Base-by-base conservation (phyloP, 768 basidiomycete species). In the Auricularia cornea region DNA sequence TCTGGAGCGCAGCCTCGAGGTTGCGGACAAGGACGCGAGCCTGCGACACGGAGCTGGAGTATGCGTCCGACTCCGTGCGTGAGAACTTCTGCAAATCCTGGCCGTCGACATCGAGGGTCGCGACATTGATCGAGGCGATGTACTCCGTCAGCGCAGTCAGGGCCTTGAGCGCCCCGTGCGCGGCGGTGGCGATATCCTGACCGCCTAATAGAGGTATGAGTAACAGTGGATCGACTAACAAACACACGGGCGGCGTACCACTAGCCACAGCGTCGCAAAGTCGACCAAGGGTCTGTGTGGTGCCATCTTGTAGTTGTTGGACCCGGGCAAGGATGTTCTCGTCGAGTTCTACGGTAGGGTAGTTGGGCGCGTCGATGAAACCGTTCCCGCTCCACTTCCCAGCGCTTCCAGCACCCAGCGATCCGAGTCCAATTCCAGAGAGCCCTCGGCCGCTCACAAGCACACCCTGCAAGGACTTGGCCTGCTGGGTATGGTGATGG, bases 341-440 rank as follows among this genome's bases (percentile, higher is more conserved):
- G 63, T 87, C 83, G 26, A 89, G 70, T 44, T 79, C 75, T 4
- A 74, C 74, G 62, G 84, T 73, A 40, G 79, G 74, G 2, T 75
- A 67, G 65, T 77, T 79, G 67, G 90, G 73, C 62, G 88, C 85
- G 14, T 75, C 73, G 59, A 88, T 76, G 82, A 88, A 94, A 38
- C 93, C 94, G 66, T 91, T 90, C 14, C 91, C 93, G 67, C 84
- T 89, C 92, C 92, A 94, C 28, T 78, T 77, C 11, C 82, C 91
- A 30, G 81, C 92, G 60, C 80, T 78, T 3, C 93, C 92, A 3
- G 86, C 90, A n/a, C 93, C 93, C 35, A 90, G 81, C n/a, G 91
- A 78, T 18, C 91, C 89, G 20, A 87, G 73, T 0, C 93, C 93
- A 54, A 93, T 74, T 8, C 72, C 70, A 8, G 60, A 60, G 38